These are phyloP conservation scores for Eleusine coracana DNA, from an alignment of 176 grass and related monocot species.

Conservation along the genomic window DNA sequence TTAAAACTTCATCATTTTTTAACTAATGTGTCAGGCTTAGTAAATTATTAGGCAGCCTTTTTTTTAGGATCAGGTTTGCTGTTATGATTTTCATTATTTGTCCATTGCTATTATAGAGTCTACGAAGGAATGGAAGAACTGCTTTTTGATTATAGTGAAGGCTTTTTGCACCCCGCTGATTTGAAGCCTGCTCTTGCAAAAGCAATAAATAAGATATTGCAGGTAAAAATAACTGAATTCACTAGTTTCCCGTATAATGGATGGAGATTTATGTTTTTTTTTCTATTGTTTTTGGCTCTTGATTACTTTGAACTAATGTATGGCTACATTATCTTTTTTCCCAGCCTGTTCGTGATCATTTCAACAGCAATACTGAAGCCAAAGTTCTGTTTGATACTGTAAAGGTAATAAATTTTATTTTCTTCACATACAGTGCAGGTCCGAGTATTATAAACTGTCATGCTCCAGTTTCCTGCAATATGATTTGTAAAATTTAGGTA, in stretches of 20 bases:
- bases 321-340: background rate
- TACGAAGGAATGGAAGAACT: slow-evolving; percentile 57
- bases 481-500: too few relatives aligned
- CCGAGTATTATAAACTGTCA: too few relatives aligned
- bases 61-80: too few relatives aligned
- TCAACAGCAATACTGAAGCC: slow-evolving; percentile 64
- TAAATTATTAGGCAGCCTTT: too few relatives aligned
- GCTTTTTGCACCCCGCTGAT: slow-evolving; percentile 76
- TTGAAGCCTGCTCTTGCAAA: slow-evolving; percentile 77
- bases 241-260: background rate
- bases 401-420: slow-evolving; percentile 52
- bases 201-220: slow-evolving; percentile 84
- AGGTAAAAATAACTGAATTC: slow-evolving; percentile 46
- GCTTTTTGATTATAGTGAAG: slow-evolving; percentile 57
- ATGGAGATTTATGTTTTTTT: background rate
- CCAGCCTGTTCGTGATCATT: slow-evolving; percentile 85
- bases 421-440: too few relatives aligned
- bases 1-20: slow-evolving; percentile 44
- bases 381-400: slow-evolving; percentile 78
- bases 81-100: too few relatives aligned
- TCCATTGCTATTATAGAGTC: too few relatives aligned
- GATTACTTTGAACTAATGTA: background rate
- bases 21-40: slow-evolving; percentile 1
- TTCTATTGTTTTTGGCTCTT: background rate
- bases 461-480: too few relatives aligned